Percentiles rank a stretch among this genome's conserved stretches.
Evolutionary conservation across 495 filamentous ascomycete genomes (phyloP).

Genomic region (Tuber calosporum): DNA sequence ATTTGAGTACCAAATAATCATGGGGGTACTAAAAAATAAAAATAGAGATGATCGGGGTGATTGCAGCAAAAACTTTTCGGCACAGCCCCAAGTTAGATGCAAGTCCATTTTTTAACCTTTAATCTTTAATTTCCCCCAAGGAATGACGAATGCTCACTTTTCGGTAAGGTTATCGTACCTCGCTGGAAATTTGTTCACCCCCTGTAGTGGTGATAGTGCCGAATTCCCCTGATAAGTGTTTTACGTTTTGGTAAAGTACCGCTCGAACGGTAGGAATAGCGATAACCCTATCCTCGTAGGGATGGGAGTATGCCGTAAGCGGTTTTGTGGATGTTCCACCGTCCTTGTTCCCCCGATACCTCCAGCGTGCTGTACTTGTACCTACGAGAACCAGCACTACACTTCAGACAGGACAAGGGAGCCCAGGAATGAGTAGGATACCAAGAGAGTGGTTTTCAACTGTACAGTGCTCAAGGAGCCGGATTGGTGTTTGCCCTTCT

Average conservation of each 20-base stretch:
- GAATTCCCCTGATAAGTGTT: not conserved
- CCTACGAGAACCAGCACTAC: too few relatives aligned
- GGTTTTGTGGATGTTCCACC: not conserved
- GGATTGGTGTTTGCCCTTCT: not conserved
- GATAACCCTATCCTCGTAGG: not conserved
- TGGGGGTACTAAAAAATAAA: too few relatives aligned
- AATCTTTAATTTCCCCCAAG: too few relatives aligned
- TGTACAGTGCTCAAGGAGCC: not conserved
- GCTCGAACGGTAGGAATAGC: slow-evolving; percentile 2
- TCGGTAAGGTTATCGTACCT: not conserved
- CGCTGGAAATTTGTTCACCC: not conserved
- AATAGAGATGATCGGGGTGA: too few relatives aligned
- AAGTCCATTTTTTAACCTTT: too few relatives aligned
- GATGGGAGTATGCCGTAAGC: not conserved
- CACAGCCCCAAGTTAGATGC: not conserved
- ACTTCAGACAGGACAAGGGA: not conserved
- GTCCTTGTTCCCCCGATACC: not conserved
- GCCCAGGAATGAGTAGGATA: not conserved
- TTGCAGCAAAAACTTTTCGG: too few relatives aligned
- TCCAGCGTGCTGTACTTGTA: too few relatives aligned
- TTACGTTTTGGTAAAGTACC: not conserved
- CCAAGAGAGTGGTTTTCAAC: not conserved
- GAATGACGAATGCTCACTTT: not conserved
- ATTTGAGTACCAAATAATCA: too few relatives aligned
- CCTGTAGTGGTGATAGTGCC: slow-evolving; percentile 3